Base-by-base conservation (phyloP, 2,329 filamentous ascomycete genomes). In the Xylaria sp. region DNA sequence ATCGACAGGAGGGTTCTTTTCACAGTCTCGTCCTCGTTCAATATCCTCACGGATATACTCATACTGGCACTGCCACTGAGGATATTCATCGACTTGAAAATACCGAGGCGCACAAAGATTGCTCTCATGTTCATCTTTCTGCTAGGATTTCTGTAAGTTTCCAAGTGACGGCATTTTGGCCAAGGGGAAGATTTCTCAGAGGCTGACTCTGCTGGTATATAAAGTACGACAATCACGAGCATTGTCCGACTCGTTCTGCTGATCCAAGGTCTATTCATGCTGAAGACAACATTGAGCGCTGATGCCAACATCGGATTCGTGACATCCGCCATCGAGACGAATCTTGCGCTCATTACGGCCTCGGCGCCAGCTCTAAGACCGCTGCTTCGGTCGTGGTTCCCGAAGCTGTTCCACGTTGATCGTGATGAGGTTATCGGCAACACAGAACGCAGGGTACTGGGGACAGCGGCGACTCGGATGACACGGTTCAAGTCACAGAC, bases 321-420 rank as follows among this genome's bases (percentile, higher is more conserved):
- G 65, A 79, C 76, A 15, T 80, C 79, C 1, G 77, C 74, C 33
- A 77, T 81, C 57, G 82, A 83, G 74, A 80, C 79, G 31, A 83
- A 83, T 72, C 77, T 82, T 10, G 81, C 80, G 20, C 74, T 83
- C 51, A 80, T 83, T 66, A 82, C 81, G 23, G 81, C 81, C 44
- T 83, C 81, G 6, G 81, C 80, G 0, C 81, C 81, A 6, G 79
- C 81, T 0, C 70, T 83, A 20, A 76, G 80, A 40, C 80, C 81
- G n/a, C 75, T 83, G 28, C 73, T 82, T 59, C 76, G 79, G 31
- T 75, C 77, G 15, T 80, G 79, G 77, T 77, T 80, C 61, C 75
- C 78, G 5, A 70, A 66, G 33, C 68, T 74, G 9, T 74, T 74
- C 44, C 72, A 74, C 46, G 71, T 72, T 7, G 68, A 72, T 28